Base-by-base conservation (phyloP, 2,329 filamentous ascomycete genomes). In the Cylindrodendrum hubeiense region DNA sequence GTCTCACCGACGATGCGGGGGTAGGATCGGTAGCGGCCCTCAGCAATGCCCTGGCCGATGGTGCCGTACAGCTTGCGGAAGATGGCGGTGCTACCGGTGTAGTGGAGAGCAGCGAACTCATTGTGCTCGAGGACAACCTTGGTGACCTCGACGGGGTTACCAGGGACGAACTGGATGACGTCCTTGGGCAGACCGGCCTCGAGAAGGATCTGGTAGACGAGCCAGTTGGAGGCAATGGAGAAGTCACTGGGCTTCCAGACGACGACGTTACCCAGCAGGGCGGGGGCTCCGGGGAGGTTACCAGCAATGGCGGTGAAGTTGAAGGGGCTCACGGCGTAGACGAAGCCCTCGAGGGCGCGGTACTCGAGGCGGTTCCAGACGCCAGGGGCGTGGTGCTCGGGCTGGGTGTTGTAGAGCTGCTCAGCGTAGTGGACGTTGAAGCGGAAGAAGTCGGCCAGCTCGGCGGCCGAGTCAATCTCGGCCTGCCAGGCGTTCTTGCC, bases 401-500 rank as follows among this genome's bases (percentile, higher is more conserved):
- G 95, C 81, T 99, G 96, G 78, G 94, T 90, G 39, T 89, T 88
- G 79, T 98, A 97, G 60, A 97, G 84, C 78, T 98, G 93, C 82
- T 97, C 91, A 28, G 95, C 95, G 77, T 96, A 98, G 79, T 95
- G 90, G 57, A 98, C 95, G 77, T 96, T 96, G 85, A 98, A 97
- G 77, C 94, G 90, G 78, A 98, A 84, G 82, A 98, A 98, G 79
- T 99, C 95, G 73, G 89, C 91, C 73, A 97, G 83, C 85, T 99
- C 96, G 9, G 95, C 95, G 19, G 95, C 95, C 41, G 95, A 88
- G 80, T 98, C 95, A 69, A 98, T 98, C 86, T 99, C 95, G n/a
- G 96, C 95, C 82, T 99, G 95, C 94, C 94, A 98, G 51, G 93
- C 94, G 79, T 98, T 98, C 89, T 98, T 98, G 75, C 96, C 95